These are phyloP conservation scores for Colletotrichum salicis DNA, from an alignment of 2,329 filamentous ascomycete genomes.

Conservation along the genomic window DNA sequence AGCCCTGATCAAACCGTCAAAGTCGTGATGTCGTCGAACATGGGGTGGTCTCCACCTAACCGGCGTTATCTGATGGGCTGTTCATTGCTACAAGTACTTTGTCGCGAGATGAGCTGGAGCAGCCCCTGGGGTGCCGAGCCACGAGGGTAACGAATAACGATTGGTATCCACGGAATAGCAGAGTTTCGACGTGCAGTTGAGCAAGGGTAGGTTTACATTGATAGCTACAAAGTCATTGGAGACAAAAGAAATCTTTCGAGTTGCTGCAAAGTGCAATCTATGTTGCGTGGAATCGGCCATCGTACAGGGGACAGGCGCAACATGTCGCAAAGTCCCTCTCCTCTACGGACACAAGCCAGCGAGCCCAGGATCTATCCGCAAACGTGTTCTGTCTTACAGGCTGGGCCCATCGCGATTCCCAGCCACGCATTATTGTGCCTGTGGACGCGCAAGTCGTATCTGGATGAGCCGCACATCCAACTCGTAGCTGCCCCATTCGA, in stretches of 20 bases:
- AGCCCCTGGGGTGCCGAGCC: not conserved
- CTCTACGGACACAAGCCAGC: too few relatives aligned
- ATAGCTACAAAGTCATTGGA: not conserved
- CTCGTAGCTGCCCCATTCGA: not conserved
- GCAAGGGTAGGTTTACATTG: not conserved
- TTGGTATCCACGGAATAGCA: not conserved
- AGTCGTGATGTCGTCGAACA: conserved; percentile 1
- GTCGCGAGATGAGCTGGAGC: conserved; percentile 2
- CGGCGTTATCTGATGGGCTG: conserved; percentile 1
- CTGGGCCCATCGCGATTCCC: not conserved
- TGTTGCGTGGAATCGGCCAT: not conserved
- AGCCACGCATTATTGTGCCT: not conserved
- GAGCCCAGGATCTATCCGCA: not conserved
- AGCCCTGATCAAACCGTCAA: not conserved
- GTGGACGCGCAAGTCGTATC: not conserved
- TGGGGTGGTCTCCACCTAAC: not conserved
- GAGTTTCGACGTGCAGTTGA: not conserved
- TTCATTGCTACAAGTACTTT: not conserved
- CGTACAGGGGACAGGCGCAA: not conserved
- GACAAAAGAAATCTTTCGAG: conserved; percentile 7
- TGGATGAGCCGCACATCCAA: not conserved
- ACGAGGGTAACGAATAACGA: not conserved
- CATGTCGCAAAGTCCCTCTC: not conserved
- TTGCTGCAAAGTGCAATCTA: not conserved
- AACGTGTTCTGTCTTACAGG: not conserved